Evolutionary conservation across 805 yeast genomes (phyloP).

Genomic region (Kazachstania psychrophila): DNA sequence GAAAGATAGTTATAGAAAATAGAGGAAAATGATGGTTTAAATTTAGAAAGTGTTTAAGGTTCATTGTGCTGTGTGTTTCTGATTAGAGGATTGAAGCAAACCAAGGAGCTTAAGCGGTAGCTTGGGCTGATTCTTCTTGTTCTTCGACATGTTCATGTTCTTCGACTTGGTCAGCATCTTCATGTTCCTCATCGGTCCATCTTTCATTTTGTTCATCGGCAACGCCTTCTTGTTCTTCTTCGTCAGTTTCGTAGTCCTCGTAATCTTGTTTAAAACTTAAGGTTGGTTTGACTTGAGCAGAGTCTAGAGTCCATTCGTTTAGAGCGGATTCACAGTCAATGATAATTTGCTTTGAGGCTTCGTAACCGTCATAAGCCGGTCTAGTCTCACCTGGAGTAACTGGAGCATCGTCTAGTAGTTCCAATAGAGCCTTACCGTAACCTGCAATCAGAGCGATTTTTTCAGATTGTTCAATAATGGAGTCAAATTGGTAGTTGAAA

Average conservation of each 20-base stretch:
- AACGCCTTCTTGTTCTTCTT: slow-evolving; percentile 38
- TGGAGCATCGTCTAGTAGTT: slow-evolving; percentile 73
- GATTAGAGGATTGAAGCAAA: too few species aligned
- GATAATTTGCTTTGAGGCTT: slow-evolving; percentile 79
- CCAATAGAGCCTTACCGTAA: slow-evolving; percentile 79
- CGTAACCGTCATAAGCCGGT: slow-evolving; percentile 83
- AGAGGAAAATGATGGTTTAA: too few species aligned
- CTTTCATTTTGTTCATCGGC: slow-evolving; percentile 26
- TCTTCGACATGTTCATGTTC: neutral
- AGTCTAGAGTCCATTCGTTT: slow-evolving; percentile 75
- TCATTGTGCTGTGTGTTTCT: too few species aligned
- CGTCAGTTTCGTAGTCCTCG: slow-evolving; percentile 41
- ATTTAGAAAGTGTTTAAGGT: too few species aligned
- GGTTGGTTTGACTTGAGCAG: slow-evolving; percentile 76
- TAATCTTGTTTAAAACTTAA: slow-evolving; percentile 53
- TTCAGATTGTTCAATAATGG: slow-evolving; percentile 77
- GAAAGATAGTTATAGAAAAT: too few species aligned
- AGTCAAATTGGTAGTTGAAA: slow-evolving; percentile 75
- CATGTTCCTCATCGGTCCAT: slow-evolving; percentile 8
- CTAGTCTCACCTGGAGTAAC: slow-evolving; percentile 90
- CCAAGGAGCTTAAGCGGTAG: too few species aligned
- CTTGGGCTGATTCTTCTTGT: neutral
- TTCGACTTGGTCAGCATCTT: slow-evolving; percentile 3
- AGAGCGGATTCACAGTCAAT: slow-evolving; percentile 78
- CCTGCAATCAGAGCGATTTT: slow-evolving; percentile 81